Evolutionary conservation across 768 basidiomycete genomes (phyloP).

Genomic region (Boletus insuetus): DNA sequence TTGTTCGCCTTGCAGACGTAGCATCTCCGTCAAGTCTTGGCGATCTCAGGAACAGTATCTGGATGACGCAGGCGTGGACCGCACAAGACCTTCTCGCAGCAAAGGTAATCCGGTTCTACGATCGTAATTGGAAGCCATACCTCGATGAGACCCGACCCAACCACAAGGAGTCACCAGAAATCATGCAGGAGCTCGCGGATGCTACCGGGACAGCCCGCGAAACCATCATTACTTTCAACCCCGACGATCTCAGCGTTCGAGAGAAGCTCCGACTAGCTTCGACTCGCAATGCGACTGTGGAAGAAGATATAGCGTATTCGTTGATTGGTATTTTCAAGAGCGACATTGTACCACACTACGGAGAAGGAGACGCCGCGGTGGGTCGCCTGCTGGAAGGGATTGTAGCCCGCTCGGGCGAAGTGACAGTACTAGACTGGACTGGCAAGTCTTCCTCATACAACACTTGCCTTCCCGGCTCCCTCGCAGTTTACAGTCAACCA

Average conservation of each 20-base stretch:
- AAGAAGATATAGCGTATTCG: constrained; percentile 9
- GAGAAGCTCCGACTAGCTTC: constrained; percentile 13
- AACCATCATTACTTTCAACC: constrained; percentile 3
- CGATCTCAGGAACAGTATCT: neutral
- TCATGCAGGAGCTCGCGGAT: constrained; percentile 5
- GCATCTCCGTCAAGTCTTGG: neutral
- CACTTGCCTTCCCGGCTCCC: constrained; percentile 7
- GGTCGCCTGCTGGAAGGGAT: constrained; percentile 15
- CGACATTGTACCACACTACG: constrained; percentile 6
- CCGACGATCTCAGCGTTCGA: constrained; percentile 2
- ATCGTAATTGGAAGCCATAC: constrained; percentile 9
- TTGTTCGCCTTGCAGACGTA: neutral
- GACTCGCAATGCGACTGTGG: constrained; percentile 1
- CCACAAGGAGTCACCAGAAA: constrained; percentile 9
- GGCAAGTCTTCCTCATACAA: constrained; percentile 11
- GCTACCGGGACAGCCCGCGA: constrained; percentile 1
- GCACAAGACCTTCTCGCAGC: constrained; percentile 14
- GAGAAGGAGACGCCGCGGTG: constrained; percentile 4
- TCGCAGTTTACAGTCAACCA: neutral
- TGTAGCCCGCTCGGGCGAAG: constrained; percentile 2
- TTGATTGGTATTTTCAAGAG: constrained; percentile 12
- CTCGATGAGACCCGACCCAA: neutral
- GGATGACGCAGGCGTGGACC: constrained; percentile 17
- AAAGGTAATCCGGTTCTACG: constrained; percentile 7
- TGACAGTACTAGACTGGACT: constrained; percentile 10